These are phyloP conservation scores for Monosporascus sp. DNA, from an alignment of 2,329 filamentous ascomycete genomes.

Conservation along the genomic window DNA sequence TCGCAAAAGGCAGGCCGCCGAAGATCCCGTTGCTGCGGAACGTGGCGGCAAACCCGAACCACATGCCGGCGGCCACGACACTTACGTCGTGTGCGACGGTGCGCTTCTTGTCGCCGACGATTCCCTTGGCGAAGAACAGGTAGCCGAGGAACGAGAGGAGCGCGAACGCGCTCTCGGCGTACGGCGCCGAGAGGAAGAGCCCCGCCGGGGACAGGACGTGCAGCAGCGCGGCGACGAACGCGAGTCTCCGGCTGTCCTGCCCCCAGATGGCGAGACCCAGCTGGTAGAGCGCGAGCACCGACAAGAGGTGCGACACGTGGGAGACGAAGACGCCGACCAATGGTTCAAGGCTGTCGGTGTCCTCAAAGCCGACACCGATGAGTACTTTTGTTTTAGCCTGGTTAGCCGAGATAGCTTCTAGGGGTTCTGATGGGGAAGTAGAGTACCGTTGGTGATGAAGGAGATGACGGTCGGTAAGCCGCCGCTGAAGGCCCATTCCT, in stretches of 20 bases:
- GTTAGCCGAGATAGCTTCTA: slow-evolving; percentile 1
- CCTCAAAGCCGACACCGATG: slow-evolving; percentile 17
- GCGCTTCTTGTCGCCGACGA: slow-evolving; percentile 27
- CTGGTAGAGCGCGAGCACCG: slow-evolving; percentile 65
- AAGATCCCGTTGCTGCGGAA: slow-evolving; percentile 84
- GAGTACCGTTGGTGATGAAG: slow-evolving; percentile 28
- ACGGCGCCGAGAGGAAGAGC: slow-evolving; percentile 82
- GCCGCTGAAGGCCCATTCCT: slow-evolving; percentile 77
- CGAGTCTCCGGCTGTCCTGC: slow-evolving; percentile 38
- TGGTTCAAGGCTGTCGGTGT: slow-evolving; percentile 28
- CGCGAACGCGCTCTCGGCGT: slow-evolving; percentile 75
- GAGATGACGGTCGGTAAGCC: slow-evolving; percentile 41
- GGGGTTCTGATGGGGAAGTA: background rate
- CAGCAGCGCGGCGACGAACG: slow-evolving; percentile 65
- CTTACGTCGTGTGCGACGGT: slow-evolving; percentile 37
- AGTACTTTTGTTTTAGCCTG: slow-evolving; percentile 12
- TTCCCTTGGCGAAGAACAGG: slow-evolving; percentile 57
- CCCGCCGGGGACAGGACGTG: slow-evolving; percentile 85
- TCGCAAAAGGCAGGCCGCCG: slow-evolving; percentile 70
- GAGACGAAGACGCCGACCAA: slow-evolving; percentile 62
- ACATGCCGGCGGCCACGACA: slow-evolving; percentile 56
- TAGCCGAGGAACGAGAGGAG: slow-evolving; percentile 71
- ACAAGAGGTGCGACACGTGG: slow-evolving; percentile 69
- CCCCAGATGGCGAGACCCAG: slow-evolving; percentile 55
- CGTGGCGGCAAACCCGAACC: slow-evolving; percentile 67